These are phyloP conservation scores for Colletotrichum endophyticum DNA, from an alignment of 2,329 filamentous ascomycete species.

Conservation along the genomic window DNA sequence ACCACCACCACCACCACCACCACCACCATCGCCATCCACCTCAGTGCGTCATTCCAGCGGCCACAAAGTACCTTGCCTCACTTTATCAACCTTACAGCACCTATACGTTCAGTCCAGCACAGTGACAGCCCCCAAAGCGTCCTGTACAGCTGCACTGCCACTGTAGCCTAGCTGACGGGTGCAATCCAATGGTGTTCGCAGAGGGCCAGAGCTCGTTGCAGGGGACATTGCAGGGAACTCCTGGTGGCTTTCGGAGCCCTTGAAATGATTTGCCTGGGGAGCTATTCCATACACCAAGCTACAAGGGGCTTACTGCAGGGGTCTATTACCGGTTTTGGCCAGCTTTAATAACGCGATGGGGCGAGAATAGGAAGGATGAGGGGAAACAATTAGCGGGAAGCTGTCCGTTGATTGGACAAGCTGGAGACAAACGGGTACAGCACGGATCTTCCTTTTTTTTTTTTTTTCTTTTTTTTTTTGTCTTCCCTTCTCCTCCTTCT, in stretches of 20 bases:
- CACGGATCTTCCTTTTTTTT: background rate
- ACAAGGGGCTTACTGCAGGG: background rate
- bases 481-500: too few relatives aligned
- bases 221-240: background rate
- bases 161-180: background rate
- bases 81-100: too few relatives aligned
- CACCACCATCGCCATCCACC: too few relatives aligned
- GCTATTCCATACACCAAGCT: background rate
- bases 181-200: background rate
- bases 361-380: background rate
- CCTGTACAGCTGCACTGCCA: background rate
- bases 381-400: background rate
- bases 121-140: background rate
- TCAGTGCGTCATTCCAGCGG: too few relatives aligned
- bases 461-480: background rate
- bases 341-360: constrained; percentile 12
- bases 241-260: background rate
- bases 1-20: background rate
- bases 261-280: background rate
- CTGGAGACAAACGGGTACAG: background rate
- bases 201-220: background rate
- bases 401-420: background rate
- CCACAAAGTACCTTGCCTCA: too few relatives aligned
- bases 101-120: background rate
- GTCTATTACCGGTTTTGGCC: background rate